phyloP scores from a whole-genome alignment of 2,329 filamentous ascomycete genomes.

The Huntiella savannae region DNA sequence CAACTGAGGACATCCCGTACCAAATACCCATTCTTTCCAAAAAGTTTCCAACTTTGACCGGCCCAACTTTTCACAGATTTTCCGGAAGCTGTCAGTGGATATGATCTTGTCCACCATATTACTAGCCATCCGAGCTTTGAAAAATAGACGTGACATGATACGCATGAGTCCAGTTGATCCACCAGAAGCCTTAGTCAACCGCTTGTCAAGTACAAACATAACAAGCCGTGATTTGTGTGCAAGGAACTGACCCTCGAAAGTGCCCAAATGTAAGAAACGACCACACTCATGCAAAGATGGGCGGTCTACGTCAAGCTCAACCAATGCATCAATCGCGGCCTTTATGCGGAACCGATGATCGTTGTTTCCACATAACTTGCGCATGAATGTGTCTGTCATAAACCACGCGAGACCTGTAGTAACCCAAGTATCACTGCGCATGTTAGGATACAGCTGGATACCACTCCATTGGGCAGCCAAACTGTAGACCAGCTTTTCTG shows the following conservation, averaged over 20 bases:
- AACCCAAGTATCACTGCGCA: conserved; percentile 68
- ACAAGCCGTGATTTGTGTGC: conserved; percentile 77
- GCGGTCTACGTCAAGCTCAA: conserved; percentile 61
- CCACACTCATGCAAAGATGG: conserved; percentile 72
- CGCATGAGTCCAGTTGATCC: conserved; percentile 68
- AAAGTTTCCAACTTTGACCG: conserved; percentile 76
- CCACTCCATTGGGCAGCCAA: conserved; percentile 88
- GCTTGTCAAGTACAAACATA: conserved; percentile 80
- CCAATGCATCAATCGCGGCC: conserved; percentile 59
- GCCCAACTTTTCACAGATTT: conserved; percentile 70
- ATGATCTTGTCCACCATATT: conserved; percentile 51
- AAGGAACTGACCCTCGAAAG: conserved; percentile 80
- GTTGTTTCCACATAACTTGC: conserved; percentile 79
- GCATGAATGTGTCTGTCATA: conserved; percentile 88
- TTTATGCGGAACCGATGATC: conserved; percentile 87
- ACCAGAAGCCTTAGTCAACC: conserved; percentile 64
- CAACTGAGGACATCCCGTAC: conserved; percentile 76
- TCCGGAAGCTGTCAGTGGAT: conserved; percentile 56
- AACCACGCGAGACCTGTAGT: conserved; percentile 81
- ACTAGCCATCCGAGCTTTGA: conserved; percentile 55
- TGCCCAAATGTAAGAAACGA: conserved; percentile 55
- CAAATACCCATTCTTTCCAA: conserved; percentile 82
- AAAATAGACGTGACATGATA: conserved; percentile 69
- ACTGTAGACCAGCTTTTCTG: conserved; percentile 61
- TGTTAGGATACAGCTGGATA: conserved; percentile 74